Base-by-base conservation (phyloP, 2,329 filamentous ascomycete genomes). In the Ciborinia camelliae region DNA sequence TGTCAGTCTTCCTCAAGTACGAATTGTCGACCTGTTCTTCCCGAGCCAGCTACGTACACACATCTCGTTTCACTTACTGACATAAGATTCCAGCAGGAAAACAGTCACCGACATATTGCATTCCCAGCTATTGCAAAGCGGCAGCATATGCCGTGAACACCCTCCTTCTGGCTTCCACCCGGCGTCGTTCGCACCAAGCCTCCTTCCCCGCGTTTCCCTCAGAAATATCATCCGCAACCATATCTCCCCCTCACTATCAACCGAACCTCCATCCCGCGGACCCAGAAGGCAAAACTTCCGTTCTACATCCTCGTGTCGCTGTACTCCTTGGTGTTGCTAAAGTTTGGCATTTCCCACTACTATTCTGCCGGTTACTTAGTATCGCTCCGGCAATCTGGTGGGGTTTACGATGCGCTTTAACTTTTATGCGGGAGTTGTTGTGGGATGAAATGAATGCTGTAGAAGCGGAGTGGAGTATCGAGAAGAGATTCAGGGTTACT, bases 271-370 rank as follows among this genome's bases (percentile, higher is more conserved):
- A 72, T 59, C 70, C 70, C 37, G 67, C 69, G 5, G 65, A 67
- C 37, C 68, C 73, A 6, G 71, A 73, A 45, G 66, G 68, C 39
- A 69, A 68, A 37, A 60, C 66, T 35, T 72, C 83, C 20, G 79
- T 88, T 61, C 81, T 92, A 51, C 90, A 92, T 73, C 90, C 90
- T 15, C 89, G 90, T 64, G 86, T 94, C 64, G 90, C 90, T 68
- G 89, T 92, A 71, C 84, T 91, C 39, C 82, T 94, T 54, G 90
- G 90, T 60, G 85, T 95, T 20, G 86, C 89, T 62, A 81, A 82
- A 68, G 82, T 81, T 67, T 94, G 90, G 88, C 88, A 93, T 75
- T 81, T 89, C 50, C 87, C 88, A 65, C 82, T 94, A 63, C 86
- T 92, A 68, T 80, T 88, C 68, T 87, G 89, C 70, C 86, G 91